Base-by-base conservation (phyloP, 352 stramenopile genomes). In the Thraustotheca clavata region DNA sequence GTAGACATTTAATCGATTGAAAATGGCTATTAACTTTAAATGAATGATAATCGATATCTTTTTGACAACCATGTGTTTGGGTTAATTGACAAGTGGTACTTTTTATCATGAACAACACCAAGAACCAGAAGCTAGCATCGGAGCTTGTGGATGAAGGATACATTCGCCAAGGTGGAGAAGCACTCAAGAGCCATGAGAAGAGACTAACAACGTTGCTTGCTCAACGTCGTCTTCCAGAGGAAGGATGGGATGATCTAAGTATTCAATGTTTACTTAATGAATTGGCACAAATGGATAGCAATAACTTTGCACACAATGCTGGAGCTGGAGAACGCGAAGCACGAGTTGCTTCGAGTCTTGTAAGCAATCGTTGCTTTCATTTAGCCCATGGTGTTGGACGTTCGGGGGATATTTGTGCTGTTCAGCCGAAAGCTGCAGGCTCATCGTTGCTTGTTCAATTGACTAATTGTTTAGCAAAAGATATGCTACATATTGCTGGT, bases 351-450 rank as follows among this genome's bases (percentile, higher is more conserved):
- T 88, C 77, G 7, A 52, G 77, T 18, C 48, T 93, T 0, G 81
- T 93, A 18, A 77, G 78, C 14, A 79, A 88, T 34, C 80, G 96
- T 2, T 95, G 99, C 73, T 99, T 94, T 73, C 79, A 90, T 50
- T 68, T 98, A 6, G 85, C 84, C 24, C 97, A 99, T 70, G 97
- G 97, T 16, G 96, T 99, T 12, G 97, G 96, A 1, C 83, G 97
- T 35, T 98, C 89, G 16, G 97, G 96, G 4, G 96, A 99, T 78
- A 91, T 99, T n/a, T 95, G 89, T 20, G 96, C 98, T 18, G 88
- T 98, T 49, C 97, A 99, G 74, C 97, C 97, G 35, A 99, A 99
- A 71, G 97, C 97, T 1, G 96, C 97, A 2, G 97, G 97, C 4
- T 98, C 90, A 14, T 98, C 89, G 34, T 83, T 98, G 29, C 72